Base-by-base conservation (phyloP, 345 rosid species). In the Punica granatum region DNA sequence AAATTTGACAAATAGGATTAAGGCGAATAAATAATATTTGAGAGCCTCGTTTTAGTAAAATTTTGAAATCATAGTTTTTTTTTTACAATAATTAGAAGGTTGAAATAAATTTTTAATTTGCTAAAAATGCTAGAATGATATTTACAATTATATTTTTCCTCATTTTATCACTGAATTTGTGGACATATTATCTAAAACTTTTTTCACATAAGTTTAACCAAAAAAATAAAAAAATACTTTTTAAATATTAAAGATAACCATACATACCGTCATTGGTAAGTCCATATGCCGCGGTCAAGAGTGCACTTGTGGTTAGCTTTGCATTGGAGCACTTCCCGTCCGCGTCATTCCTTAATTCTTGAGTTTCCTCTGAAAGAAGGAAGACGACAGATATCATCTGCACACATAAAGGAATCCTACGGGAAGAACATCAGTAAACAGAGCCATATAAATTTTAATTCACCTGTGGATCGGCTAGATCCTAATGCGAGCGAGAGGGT, bases 201-300 rank as follows among this genome's bases (percentile, higher is more conserved):
- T n/a, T n/a, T n/a, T n/a, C n/a, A n/a, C n/a, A n/a, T n/a, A n/a
- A n/a, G n/a, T n/a, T n/a, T n/a, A n/a, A n/a, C n/a, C n/a, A n/a
- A n/a, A n/a, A n/a, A n/a, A n/a, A n/a, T n/a, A n/a, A n/a, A n/a
- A 51, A n/a, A n/a, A n/a, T n/a, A n/a, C n/a, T n/a, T n/a, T n/a
- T n/a, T n/a, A n/a, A n/a, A n/a, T n/a, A n/a, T 0, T 15, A 66
- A 7, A 9, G 1, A 9, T 31, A 42, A 39, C 12, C 14, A 39
- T 18, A 44, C n/a, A 13, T 81, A 86, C 92, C 87, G 34, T 82
- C 75, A 69, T 83, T 87, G 34, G 89, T 84, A 59, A 87, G 74
- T 46, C 88, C 92, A 36, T 70, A 84, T 1, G 89, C 82, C 39
- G 46, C 18, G 30, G 66, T 59, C 37, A 44, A 3, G n/a, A 86